Percentiles rank a stretch among this genome's conserved stretches.
Conservation (phyloP, 176 grass and related monocot species). For the Secale cereale region DNA sequence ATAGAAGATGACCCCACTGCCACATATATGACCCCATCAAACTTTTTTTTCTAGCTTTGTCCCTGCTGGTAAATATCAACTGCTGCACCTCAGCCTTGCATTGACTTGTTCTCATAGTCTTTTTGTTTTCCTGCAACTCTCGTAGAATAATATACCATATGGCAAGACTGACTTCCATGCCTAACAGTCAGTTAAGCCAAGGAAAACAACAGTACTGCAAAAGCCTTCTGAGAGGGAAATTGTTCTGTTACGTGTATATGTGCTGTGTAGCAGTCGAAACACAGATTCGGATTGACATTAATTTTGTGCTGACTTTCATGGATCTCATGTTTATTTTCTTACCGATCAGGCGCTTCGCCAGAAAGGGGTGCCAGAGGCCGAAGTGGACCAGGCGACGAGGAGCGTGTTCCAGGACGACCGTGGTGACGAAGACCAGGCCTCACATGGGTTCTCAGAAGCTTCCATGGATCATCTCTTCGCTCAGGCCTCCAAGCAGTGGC, state of each 20-base stretch:
- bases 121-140: not conserved
- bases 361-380: conserved; percentile 55
- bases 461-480: conserved; percentile 80
- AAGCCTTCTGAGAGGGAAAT: not conserved
- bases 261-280: not conserved
- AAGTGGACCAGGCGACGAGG: conserved; percentile 60
- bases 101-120: not conserved
- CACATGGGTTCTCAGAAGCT: conserved; percentile 61
- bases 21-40: too few relatives aligned
- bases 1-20: too few relatives aligned
- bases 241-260: not conserved
- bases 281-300: not conserved
- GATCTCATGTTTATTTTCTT: not conserved
- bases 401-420: conserved; percentile 56
- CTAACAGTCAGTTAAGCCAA: not conserved
- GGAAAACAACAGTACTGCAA: not conserved
- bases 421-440: not conserved
- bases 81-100: not conserved
- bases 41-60: too few relatives aligned
- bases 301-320: not conserved
- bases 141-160: not conserved
- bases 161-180: not conserved
- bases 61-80: not conserved
- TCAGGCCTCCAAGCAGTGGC: conserved; percentile 82
- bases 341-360: conserved; percentile 58